phyloP scores from a whole-genome alignment of 2,329 filamentous ascomycete genomes.

The Berkeleyomyces basicola region DNA sequence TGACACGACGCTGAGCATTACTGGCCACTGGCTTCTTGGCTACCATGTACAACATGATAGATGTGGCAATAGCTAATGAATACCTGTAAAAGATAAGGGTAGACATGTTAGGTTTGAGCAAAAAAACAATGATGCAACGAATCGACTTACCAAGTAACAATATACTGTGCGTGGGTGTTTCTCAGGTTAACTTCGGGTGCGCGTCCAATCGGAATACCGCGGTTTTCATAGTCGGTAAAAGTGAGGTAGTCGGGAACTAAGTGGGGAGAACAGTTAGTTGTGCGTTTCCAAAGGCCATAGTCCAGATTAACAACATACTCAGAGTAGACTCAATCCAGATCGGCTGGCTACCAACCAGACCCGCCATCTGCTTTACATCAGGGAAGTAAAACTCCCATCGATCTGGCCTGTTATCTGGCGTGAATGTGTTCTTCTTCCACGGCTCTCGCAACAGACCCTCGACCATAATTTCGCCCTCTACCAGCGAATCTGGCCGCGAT shows the following conservation, averaged over 20 bases:
- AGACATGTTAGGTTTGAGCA: neutral
- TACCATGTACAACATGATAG: constrained; percentile 94
- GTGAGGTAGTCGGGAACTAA: constrained; percentile 63
- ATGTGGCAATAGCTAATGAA: constrained; percentile 64
- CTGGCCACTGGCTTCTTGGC: constrained; percentile 62
- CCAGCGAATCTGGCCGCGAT: constrained; percentile 48
- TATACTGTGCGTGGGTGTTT: constrained; percentile 97
- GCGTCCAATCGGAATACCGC: constrained; percentile 79
- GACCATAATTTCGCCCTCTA: constrained; percentile 54
- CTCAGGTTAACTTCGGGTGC: constrained; percentile 78
- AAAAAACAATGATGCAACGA: neutral
- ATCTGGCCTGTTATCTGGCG: constrained; percentile 72
- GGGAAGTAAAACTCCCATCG: constrained; percentile 87
- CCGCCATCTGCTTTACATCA: constrained; percentile 83
- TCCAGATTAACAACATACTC: constrained; percentile 35
- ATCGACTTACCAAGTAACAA: constrained; percentile 77
- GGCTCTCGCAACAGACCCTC: constrained; percentile 76
- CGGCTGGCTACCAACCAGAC: constrained; percentile 61
- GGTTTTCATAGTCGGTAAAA: constrained; percentile 56
- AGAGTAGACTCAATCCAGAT: constrained; percentile 96
- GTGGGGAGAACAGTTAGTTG: constrained; percentile 7
- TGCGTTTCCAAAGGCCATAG: neutral
- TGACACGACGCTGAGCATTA: constrained; percentile 54
- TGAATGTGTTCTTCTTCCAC: constrained; percentile 97
- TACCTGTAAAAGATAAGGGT: constrained; percentile 44